Percentiles rank a stretch among this genome's conserved stretches.
phyloP scores from a whole-genome alignment of 2,329 filamentous ascomycete species.

The Cucurbitaria berberidis region DNA sequence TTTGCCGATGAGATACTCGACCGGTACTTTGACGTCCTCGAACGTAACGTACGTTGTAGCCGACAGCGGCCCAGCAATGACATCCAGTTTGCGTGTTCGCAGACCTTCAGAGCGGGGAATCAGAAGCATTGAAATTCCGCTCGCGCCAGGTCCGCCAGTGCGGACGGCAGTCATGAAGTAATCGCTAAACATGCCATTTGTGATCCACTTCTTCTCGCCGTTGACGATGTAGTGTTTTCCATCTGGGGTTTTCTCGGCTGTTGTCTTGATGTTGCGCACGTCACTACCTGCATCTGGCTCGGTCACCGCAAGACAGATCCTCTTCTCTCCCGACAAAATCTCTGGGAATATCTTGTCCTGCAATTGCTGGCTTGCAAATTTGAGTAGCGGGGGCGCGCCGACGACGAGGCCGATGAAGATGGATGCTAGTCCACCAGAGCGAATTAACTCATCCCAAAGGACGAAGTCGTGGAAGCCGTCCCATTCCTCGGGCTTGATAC shows the following conservation, averaged over 20 bases:
- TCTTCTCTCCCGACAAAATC: slow-evolving; percentile 35
- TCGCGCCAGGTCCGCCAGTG: slow-evolving; percentile 36
- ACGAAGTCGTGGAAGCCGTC: slow-evolving; percentile 49
- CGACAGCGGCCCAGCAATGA: slow-evolving; percentile 30
- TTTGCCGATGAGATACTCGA: slow-evolving; percentile 34
- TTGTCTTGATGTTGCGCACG: slow-evolving; percentile 32
- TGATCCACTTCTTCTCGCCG: slow-evolving; percentile 50
- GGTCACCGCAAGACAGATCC: slow-evolving; percentile 42
- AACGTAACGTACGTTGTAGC: slow-evolving; percentile 41
- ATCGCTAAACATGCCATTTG: slow-evolving; percentile 44
- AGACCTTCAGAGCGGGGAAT: slow-evolving; percentile 35
- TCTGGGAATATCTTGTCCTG: slow-evolving; percentile 37
- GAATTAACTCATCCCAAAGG: slow-evolving; percentile 44
- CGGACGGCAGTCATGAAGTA: slow-evolving; percentile 45
- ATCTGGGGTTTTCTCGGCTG: slow-evolving; percentile 33
- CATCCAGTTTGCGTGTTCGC: slow-evolving; percentile 28
- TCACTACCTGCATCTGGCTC: slow-evolving; percentile 39
- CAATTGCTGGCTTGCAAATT: slow-evolving; percentile 29
- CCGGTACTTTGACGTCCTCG: slow-evolving; percentile 42
- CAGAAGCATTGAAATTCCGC: slow-evolving; percentile 40
- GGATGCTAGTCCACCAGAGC: slow-evolving; percentile 32
- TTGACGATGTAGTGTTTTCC: slow-evolving; percentile 47
- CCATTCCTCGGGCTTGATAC: slow-evolving; percentile 48
- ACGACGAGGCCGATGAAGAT: slow-evolving; percentile 40
- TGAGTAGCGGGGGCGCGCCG: slow-evolving; percentile 35